phyloP scores from a whole-genome alignment of 257 asterid species.

The Parsonsia alboflavescens region DNA sequence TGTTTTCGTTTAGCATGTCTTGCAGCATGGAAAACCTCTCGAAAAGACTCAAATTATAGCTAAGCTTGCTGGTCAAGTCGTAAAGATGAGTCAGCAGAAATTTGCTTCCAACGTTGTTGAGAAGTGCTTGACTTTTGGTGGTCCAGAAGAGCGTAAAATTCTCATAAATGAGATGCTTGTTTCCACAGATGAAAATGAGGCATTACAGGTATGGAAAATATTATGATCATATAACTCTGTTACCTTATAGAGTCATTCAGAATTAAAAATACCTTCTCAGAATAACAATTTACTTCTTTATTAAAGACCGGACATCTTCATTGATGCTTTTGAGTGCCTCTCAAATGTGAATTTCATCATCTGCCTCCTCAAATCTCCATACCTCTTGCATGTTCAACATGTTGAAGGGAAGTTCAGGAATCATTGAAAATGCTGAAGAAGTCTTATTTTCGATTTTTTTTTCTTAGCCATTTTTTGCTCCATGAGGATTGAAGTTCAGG shows the following conservation, averaged over 20 bases:
- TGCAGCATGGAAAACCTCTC: slow-evolving; percentile 72
- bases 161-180: slow-evolving; percentile 88
- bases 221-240: background rate
- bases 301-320: too few species aligned
- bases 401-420: too few species aligned
- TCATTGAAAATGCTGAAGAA: too few species aligned
- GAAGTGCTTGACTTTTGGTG: slow-evolving; percentile 73
- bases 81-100: slow-evolving; percentile 89
- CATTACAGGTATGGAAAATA: slow-evolving; percentile 63
- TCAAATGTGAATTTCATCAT: background rate
- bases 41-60: slow-evolving; percentile 62
- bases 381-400: background rate
- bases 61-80: slow-evolving; percentile 80
- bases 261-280: background rate
- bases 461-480: background rate
- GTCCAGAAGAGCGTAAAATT: slow-evolving; percentile 61
- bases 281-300: background rate
- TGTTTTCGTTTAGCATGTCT: slow-evolving; percentile 52
- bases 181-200: slow-evolving; percentile 77
- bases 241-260: too few species aligned
- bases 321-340: background rate
- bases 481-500: background rate
- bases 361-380: background rate
- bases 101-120: slow-evolving; percentile 91
- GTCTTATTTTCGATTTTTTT: background rate